phyloP scores from a whole-genome alignment of 768 basidiomycete species.

The Russula brevipes region DNA sequence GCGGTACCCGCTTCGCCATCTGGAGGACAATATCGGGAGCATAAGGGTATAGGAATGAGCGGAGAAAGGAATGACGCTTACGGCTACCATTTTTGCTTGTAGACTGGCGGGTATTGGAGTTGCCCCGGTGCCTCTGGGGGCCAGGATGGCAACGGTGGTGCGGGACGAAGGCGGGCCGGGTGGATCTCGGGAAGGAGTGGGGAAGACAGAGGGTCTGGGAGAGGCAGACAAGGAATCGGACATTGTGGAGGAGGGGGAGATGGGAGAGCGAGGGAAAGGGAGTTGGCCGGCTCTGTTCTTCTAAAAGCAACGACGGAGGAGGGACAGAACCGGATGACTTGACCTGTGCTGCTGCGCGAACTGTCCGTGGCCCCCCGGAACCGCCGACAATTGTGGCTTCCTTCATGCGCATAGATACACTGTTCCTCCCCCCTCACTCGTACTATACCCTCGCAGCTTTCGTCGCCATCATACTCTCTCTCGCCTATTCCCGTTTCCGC shows the following conservation, averaged over 20 bases:
- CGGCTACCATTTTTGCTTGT: slow-evolving; percentile 91
- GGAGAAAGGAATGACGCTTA: slow-evolving; percentile 36
- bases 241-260: slow-evolving; percentile 26
- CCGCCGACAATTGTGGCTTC: background rate
- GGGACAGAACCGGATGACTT: slow-evolving; percentile 1
- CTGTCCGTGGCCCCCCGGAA: background rate
- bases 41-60: background rate
- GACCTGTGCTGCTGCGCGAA: background rate
- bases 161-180: slow-evolving; percentile 25
- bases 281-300: background rate
- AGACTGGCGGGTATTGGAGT: slow-evolving; percentile 84
- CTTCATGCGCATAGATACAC: background rate
- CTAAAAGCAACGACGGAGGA: slow-evolving; percentile 14
- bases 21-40: slow-evolving; percentile 29
- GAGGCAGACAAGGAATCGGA: slow-evolving; percentile 28
- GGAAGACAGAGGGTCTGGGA: slow-evolving; percentile 15
- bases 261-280: slow-evolving; percentile 6
- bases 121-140: slow-evolving; percentile 37
- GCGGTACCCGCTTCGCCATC: slow-evolving; percentile 44
- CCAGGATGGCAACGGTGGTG: slow-evolving; percentile 41
- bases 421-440: background rate
- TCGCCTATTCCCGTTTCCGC: slow-evolving; percentile 29
- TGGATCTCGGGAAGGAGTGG: slow-evolving; percentile 24
- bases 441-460: slow-evolving; percentile 9
- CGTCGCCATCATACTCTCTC: slow-evolving; percentile 31